Evolutionary conservation across 2,329 filamentous ascomycete species (phyloP), one percentile per base, ranked within the genome.

Genomic region (Scytalidium sp.): DNA sequence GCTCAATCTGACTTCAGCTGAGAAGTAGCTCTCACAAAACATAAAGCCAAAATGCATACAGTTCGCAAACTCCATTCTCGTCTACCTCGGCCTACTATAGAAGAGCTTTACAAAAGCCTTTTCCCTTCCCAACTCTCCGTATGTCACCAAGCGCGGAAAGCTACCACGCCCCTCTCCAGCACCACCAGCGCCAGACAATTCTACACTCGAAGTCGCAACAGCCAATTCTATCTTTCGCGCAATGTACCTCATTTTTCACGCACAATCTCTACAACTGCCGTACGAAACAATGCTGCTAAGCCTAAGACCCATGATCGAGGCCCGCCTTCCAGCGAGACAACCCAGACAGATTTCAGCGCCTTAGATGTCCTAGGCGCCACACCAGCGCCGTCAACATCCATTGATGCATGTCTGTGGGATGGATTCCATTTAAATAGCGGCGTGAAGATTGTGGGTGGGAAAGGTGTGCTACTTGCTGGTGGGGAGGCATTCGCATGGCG

Each of bases 391-490:
- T 84, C 90, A 0, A 96, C 90, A 0, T 84, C 84, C 2, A 83
- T 99, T 42, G 91, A 97, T 60, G 84, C 87, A 5, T 96, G 90
- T 70, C 82, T 88, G 51, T 73, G 79, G 52, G 85, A 93, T 60
- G 94, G 94, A 1, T 99, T 99, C 68, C 83, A 87, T 56, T 75
- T 99, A 42, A 88, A 94, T 69, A 95, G 85, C 60, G 91, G 92
- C 10, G 73, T 88, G 29, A 84, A 81, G 47, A 82, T 96, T 23
- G 71, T 74, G 2, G 82, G 81, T 42, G 85, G 86, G 0, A 78
- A 82, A 46, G 93, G 90, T 0, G 80, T 91, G 21, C 66, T 99
- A 54, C 76, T 99, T 4, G 79, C 97, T 2, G 86, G 84, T 39
- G 93, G 93, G 5, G 91, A 97, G 69, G 91, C 87, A 1, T 97